Evolutionary conservation across 108 stramenopile species (phyloP).

Genomic region (Cyclotella kingstonii): DNA sequence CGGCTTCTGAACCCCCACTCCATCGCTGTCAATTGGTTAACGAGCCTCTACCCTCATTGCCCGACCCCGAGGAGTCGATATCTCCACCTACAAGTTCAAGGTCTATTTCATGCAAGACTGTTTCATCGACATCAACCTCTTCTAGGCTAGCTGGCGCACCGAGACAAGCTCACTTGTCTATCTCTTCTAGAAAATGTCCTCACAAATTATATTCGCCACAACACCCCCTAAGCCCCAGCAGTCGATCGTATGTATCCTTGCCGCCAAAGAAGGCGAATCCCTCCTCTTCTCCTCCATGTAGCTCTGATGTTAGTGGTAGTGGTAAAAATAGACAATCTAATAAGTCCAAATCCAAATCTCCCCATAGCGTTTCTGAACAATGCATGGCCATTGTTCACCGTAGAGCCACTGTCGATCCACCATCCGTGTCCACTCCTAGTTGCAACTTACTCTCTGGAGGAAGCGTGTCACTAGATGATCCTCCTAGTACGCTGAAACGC

Average conservation of each 20-base stretch:
- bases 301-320: too few species aligned
- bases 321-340: background rate
- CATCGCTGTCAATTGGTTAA: constrained; percentile 4
- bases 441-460: too few species aligned
- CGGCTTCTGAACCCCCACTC: constrained; percentile 34
- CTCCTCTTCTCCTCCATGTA: too few species aligned
- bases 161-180: background rate
- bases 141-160: background rate
- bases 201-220: too few species aligned
- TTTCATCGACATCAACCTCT: background rate
- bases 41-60: background rate
- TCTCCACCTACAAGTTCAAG: background rate
- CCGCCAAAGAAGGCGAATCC: too few species aligned
- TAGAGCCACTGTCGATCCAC: background rate
- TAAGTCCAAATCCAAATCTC: background rate
- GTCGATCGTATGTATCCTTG: too few species aligned
- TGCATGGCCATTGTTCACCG: background rate
- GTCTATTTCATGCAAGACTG: too few species aligned
- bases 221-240: too few species aligned
- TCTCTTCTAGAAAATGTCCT: too few species aligned
- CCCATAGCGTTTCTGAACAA: background rate
- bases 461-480: too few species aligned
- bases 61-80: background rate
- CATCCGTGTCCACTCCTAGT: background rate
- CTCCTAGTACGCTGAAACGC: background rate